Evolutionary conservation across 495 filamentous ascomycete genomes (phyloP), one percentile per base, ranked within the genome.

Genomic region (Lophiotrema nucula): DNA sequence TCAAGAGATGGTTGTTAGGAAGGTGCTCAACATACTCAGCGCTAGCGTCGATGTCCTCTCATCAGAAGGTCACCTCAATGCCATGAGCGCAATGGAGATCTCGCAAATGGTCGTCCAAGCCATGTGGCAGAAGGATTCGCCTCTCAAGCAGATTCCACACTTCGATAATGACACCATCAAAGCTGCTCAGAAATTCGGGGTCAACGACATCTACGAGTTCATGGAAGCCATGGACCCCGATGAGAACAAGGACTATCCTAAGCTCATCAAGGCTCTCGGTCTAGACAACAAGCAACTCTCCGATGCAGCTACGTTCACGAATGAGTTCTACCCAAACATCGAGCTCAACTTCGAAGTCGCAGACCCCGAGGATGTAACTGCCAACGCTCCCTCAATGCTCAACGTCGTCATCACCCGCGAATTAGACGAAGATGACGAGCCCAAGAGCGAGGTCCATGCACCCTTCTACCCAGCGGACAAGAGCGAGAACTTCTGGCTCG

Each of bases 41-140:
- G 93, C 93, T 25, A 88, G 82, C 67, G 93, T 97, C 13, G 93
- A 99, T 69, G 90, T 99, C 12, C 82, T 99, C 42, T 95, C 90
- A 8, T 97, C 92, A 4, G 92, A 97, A 53, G 95, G 92, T 44
- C 92, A 97, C 58, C 74, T 97, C 47, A 99, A 97, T 67, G 92
- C 93, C 53, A 93, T 96, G 85, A 89, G 85, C 65, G 93, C 95
- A 23, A 99, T 99, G 93, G 93, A 99, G 73, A 88, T 99, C 85
- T 95, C 90, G 21, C 93, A 99, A 72, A 99, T 99, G 93, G 88
- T 92, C 52, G 91, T 99, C 18, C 93, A 99, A 72, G 91, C 89
- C 25, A 96, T 97, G 89, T 99, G 93, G 93, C 91, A 97, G 76
- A 87, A 90, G 21, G 93, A 99, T 72, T 93, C 88, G 60, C 90